Conservation (phyloP, 805 yeast species). For the Cyberlindnera mississippiensis region DNA sequence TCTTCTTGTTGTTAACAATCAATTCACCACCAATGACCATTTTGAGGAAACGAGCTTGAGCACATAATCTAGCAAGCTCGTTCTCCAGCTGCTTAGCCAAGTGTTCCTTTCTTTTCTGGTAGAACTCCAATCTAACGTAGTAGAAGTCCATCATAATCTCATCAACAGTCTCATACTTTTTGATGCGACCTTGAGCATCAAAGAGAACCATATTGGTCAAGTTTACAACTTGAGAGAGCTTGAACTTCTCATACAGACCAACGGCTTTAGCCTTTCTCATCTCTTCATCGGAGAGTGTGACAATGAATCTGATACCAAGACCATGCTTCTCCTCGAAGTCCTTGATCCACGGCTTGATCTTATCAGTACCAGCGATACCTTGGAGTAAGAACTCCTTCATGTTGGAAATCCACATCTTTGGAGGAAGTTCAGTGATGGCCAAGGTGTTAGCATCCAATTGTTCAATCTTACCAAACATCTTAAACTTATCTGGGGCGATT, state of each 20-base stretch:
- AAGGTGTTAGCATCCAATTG: constrained; percentile 74
- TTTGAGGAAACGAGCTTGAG: constrained; percentile 89
- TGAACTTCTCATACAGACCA: constrained; percentile 84
- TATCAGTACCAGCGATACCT: constrained; percentile 75
- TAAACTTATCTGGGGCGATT: constrained; percentile 61
- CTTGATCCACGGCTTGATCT: constrained; percentile 77
- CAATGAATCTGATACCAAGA: constrained; percentile 69
- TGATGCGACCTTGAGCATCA: constrained; percentile 83
- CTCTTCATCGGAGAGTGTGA: constrained; percentile 71
- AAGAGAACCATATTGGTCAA: constrained; percentile 93
- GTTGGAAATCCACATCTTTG: constrained; percentile 86
- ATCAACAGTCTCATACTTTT: constrained; percentile 68
- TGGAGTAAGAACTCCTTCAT: constrained; percentile 80
- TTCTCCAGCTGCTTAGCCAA: constrained; percentile 65
- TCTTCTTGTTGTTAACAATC: constrained; percentile 69
- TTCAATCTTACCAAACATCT: constrained; percentile 75
- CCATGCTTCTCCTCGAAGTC: constrained; percentile 96
- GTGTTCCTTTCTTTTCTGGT: constrained; percentile 86
- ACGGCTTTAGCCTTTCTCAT: constrained; percentile 73
- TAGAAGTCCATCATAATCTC: constrained; percentile 84
- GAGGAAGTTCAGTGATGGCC: constrained; percentile 90
- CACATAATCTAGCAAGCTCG: constrained; percentile 67
- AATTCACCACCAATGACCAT: constrained; percentile 77
- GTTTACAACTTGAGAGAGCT: constrained; percentile 62
- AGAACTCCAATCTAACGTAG: constrained; percentile 80